phyloP scores from a whole-genome alignment of 768 basidiomycete species.

The Candolleomyces aberdarensis region DNA sequence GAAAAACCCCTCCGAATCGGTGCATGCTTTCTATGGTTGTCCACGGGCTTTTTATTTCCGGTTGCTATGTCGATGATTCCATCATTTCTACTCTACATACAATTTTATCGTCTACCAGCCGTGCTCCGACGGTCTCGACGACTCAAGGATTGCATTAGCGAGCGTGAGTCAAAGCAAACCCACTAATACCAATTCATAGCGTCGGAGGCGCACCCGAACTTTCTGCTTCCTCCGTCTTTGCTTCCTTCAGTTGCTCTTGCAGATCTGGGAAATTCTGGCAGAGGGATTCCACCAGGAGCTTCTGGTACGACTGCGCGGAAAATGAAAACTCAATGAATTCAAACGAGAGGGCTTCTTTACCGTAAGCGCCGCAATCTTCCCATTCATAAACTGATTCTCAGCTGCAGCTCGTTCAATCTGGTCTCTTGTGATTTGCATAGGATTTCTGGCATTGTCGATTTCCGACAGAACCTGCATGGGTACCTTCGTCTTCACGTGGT shows the following conservation, averaged over 20 bases:
- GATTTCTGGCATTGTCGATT: constrained; percentile 78
- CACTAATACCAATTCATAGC: no score
- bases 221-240: constrained; percentile 3
- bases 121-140: no score
- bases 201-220: constrained; percentile 3
- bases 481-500: constrained; percentile 58
- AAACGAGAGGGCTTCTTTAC: constrained; percentile 35
- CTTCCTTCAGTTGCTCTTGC: constrained; percentile 23
- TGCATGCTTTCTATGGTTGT: neutral
- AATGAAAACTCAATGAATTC: constrained; percentile 4
- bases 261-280: constrained; percentile 72
- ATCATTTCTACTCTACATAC: neutral
- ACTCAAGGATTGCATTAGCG: no score
- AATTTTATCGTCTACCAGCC: no score
- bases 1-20: neutral
- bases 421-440: constrained; percentile 78
- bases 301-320: constrained; percentile 61
- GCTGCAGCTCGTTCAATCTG: constrained; percentile 79
- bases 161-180: no score
- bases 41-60: neutral
- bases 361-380: constrained; percentile 76
- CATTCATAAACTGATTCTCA: constrained; percentile 91
- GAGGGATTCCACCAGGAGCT: constrained; percentile 65
- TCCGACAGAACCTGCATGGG: constrained; percentile 75
- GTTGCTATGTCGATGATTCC: constrained; percentile 10